phyloP scores from a whole-genome alignment of 2,329 filamentous ascomycete genomes.

The Venturia pyrina region DNA sequence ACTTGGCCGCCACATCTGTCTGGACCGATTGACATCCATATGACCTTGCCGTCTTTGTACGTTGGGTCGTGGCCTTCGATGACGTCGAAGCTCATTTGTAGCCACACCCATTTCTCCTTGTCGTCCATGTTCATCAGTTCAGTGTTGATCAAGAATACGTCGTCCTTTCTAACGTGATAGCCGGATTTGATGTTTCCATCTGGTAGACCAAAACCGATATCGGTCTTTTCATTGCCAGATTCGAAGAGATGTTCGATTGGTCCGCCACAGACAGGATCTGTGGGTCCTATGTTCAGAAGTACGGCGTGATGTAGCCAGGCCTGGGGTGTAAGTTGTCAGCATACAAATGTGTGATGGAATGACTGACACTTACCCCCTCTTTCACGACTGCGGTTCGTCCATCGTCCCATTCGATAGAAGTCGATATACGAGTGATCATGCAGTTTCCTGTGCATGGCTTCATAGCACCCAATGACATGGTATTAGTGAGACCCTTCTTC shows the following conservation, averaged over 20 bases:
- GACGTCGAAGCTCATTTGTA: background rate
- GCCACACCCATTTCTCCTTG: conserved; percentile 10
- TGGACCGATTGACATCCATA: conserved; percentile 8
- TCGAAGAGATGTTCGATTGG: conserved; percentile 7
- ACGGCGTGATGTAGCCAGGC: conserved; percentile 10
- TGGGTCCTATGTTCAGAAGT: conserved; percentile 3
- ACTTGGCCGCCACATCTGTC: background rate
- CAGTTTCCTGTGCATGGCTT: conserved; percentile 10
- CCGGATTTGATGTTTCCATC: background rate
- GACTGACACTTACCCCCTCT: background rate
- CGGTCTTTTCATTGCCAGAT: conserved; percentile 7
- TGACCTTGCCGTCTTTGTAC: conserved; percentile 7
- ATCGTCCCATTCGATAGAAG: conserved; percentile 5
- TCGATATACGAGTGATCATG: background rate
- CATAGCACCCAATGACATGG: background rate
- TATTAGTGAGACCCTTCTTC: conserved; percentile 3
- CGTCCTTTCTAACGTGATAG: conserved; percentile 3
- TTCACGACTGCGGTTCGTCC: background rate
- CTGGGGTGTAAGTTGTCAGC: background rate
- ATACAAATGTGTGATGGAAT: background rate
- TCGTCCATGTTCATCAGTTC: conserved; percentile 12
- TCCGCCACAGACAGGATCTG: background rate
- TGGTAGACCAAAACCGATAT: background rate
- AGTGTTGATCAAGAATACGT: conserved; percentile 2
- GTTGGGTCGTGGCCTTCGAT: background rate